Evolutionary conservation across 1,284 basidiomycete genomes (phyloP), one percentile per base, ranked within the genome.

Genomic region (Fomitopsis schrenkii): DNA sequence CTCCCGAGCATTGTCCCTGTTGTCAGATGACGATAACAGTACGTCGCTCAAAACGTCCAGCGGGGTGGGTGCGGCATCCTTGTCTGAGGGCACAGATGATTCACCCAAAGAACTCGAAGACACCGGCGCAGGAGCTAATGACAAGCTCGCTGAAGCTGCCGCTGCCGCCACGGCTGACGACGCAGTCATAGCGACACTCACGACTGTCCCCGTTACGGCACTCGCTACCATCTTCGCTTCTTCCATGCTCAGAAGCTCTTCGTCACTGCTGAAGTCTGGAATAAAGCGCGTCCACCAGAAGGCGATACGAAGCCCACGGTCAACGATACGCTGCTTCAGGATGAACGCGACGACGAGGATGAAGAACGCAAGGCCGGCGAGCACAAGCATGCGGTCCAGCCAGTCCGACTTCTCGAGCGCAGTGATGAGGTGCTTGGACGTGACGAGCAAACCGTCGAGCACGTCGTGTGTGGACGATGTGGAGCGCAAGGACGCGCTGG

Each of bases 321-420:
- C 92, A 38, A 97, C 67, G 48, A 97, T 78, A 17, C 95, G 84
- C 62, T 94, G 87, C 74, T 97, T 95, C 66, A 97, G 71, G 66
- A 97, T 89, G 69, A 93, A 95, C 14, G 88, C 80, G 9, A 94
- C 87, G 40, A 91, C 88, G n/a, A 95, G 82, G 60, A 88, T 67
- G 77, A 97, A 97, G 74, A 97, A 92, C 17, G 79, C 70, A 36
- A 97, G 84, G 0, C 86, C 92, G 5, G 86, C 81, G 59, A 93
- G 76, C 65, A 98, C 89, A 64, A 97, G 78, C 40, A 95, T 74
- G 7, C 94, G 89, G 77, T 98, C 95, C n/a, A 95, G 79, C 86
- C 92, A 90, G 78, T 97, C 94, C 6, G 94, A 87, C 63, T 89
- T 88, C 75, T 96, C 91, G 50, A 98, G 86, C 0, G 89, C 87